These are phyloP conservation scores for Wickerhamiella allomyrinae DNA, from an alignment of 805 yeast genomes.

Conservation along the genomic window DNA sequence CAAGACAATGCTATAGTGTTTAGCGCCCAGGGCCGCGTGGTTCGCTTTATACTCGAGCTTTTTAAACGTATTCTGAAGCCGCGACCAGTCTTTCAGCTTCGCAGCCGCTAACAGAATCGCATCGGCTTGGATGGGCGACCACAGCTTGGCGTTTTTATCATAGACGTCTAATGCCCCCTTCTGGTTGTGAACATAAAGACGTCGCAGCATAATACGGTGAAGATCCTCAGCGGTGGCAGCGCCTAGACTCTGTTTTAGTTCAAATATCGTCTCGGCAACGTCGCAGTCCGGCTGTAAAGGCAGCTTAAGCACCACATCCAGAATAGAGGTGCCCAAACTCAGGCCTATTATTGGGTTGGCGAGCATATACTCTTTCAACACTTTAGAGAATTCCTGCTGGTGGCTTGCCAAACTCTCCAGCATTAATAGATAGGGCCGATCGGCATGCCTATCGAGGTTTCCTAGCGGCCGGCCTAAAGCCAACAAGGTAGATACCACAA, in stretches of 20 bases:
- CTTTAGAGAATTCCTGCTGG: neutral
- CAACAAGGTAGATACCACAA: neutral
- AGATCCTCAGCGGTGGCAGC: conserved; percentile 18
- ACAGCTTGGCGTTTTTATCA: conserved; percentile 28
- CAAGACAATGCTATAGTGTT: conserved; percentile 50
- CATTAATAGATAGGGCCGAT: neutral
- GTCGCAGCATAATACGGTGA: conserved; percentile 15
- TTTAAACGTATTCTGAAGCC: conserved; percentile 43
- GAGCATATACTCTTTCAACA: neutral
- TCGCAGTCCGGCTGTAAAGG: neutral
- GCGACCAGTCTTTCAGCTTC: conserved; percentile 35
- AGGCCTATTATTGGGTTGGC: neutral
- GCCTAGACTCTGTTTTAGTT: conserved; percentile 17
- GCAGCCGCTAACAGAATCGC: conserved; percentile 36
- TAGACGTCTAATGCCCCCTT: conserved; percentile 26
- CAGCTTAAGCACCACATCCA: neutral
- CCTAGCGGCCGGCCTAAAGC: neutral
- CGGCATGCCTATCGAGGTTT: neutral
- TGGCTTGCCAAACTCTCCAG: neutral
- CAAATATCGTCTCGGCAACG: conserved; percentile 20
- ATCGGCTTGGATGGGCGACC: conserved; percentile 35
- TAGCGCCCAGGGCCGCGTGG: conserved; percentile 22
- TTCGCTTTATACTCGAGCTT: conserved; percentile 3
- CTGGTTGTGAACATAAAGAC: conserved; percentile 14
- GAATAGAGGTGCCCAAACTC: neutral